Percentiles rank a stretch among this genome's conserved stretches.
Evolutionary conservation across 805 yeast species (phyloP).

Genomic region (Candida boidinii): DNA sequence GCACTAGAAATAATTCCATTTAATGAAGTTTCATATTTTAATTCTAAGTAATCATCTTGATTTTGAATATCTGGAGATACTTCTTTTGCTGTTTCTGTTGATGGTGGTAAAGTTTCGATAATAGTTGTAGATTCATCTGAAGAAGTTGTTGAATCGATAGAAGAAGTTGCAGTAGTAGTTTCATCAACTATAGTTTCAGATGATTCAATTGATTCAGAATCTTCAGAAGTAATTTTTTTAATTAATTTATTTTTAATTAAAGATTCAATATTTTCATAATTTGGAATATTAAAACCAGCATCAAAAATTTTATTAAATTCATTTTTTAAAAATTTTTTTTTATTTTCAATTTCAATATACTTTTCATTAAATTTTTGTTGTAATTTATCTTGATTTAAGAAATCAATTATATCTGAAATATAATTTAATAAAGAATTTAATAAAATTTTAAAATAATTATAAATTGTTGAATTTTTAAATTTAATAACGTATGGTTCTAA

Average conservation of each 20-base stretch:
- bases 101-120: constrained; percentile 7
- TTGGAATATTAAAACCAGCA: constrained; percentile 21
- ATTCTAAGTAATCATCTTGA: too few species aligned
- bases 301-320: constrained; percentile 22
- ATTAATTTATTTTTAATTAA: constrained; percentile 10
- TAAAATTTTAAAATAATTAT: constrained; percentile 4
- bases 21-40: constrained; percentile 23
- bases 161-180: constrained; percentile 1
- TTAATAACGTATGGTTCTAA: constrained; percentile 13
- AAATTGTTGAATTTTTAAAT: constrained; percentile 8
- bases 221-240: constrained; percentile 1
- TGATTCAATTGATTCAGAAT: not conserved
- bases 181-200: constrained; percentile 1
- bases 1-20: constrained; percentile 30
- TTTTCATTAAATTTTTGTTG: constrained; percentile 17
- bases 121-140: constrained; percentile 5
- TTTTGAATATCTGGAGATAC: constrained; percentile 9
- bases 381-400: constrained; percentile 12
- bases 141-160: constrained; percentile 2
- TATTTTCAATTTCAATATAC: constrained; percentile 20
- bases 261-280: constrained; percentile 15
- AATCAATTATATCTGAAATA: constrained; percentile 7
- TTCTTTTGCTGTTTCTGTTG: constrained; percentile 2
- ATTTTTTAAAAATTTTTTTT: constrained; percentile 21
- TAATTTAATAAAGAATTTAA: constrained; percentile 4